These are phyloP conservation scores for Protomyces inundatus DNA, from an alignment of 1,139 yeast species.

Conservation along the genomic window DNA sequence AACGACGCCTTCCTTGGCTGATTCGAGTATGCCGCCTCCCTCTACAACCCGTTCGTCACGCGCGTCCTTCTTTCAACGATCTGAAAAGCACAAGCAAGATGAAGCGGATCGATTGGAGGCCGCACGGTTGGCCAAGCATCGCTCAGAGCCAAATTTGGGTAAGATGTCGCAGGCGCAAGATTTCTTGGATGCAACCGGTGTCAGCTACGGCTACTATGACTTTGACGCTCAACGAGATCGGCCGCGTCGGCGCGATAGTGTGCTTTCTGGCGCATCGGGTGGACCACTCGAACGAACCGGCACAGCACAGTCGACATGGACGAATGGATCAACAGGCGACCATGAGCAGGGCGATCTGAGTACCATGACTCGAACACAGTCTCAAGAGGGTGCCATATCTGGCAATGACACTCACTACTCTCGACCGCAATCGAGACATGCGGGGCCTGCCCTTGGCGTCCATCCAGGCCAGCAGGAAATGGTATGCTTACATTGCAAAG, in stretches of 20 bases:
- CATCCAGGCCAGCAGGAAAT: not conserved
- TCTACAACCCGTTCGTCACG: not conserved
- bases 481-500: not conserved
- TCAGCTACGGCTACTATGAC: not conserved
- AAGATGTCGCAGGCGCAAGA: not conserved
- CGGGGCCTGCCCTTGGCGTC: too few relatives aligned
- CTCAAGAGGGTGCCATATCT: not conserved
- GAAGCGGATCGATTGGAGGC: too few relatives aligned
- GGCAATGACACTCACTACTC: too few relatives aligned
- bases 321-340: not conserved
- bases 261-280: not conserved
- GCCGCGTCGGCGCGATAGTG: not conserved
- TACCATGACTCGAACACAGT: not conserved
- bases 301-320: not conserved
- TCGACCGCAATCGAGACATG: too few relatives aligned
- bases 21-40: not conserved
- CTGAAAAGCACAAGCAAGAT: not conserved
- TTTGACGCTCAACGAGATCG: not conserved
- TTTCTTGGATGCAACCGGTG: not conserved
- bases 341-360: not conserved
- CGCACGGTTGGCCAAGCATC: not conserved
- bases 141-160: not conserved
- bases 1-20: not conserved
- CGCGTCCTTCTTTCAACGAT: not conserved
- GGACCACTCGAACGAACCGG: not conserved